Base-by-base conservation (phyloP, 345 rosid genomes). In the Luvunga scandens region DNA sequence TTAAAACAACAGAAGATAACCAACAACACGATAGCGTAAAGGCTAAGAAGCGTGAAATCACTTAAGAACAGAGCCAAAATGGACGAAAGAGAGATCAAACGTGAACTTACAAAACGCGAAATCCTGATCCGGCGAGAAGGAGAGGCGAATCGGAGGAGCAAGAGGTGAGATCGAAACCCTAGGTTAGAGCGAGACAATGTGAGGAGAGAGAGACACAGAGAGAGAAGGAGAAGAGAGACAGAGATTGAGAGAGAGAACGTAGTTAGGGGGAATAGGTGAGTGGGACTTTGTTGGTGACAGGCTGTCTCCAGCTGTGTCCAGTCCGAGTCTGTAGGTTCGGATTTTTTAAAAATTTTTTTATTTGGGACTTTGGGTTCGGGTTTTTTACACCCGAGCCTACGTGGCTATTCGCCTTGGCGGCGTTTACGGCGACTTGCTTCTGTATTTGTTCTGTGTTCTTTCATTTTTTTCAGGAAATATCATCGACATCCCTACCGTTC, bases 211-310 rank as follows among this genome's bases (percentile, higher is more conserved):
- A 73, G 61, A 59, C 69, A 6, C 60, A 77, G 48, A 75, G 69
- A 69, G 66, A 53, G 75, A 60, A 65, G 28, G 65, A 30, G 66
- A 34, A 36, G 67, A 28, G 69, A 39, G 64, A 21, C 66, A 78
- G 72, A 48, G 76, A 66, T 64, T 73, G 80, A 73, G 57, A 53
- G 30, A 55, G 69, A 59, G 73, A 77, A 70, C 80, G 84, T 75
- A 81, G 84, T 78, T 87, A 63, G 87, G 80, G 57, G 86, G 87
- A 86, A 84, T 84, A 84, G 88, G 88, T 85, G 85, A 89, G 91
- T 89, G 94, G 91, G 88, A 86, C 94, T 90, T 89, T 89, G 98
- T 94, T 94, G 97, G 92, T 89, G 98, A 92, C 99, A 96, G 98
- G 82, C 98, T 96, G 98, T 92, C 84, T 90, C 98, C 99, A 96